A percentile compares a stretch with the other conserved stretches of the same genome.
Conservation (phyloP, 257 asterid species). For the Fraxinus quadrangulata region DNA sequence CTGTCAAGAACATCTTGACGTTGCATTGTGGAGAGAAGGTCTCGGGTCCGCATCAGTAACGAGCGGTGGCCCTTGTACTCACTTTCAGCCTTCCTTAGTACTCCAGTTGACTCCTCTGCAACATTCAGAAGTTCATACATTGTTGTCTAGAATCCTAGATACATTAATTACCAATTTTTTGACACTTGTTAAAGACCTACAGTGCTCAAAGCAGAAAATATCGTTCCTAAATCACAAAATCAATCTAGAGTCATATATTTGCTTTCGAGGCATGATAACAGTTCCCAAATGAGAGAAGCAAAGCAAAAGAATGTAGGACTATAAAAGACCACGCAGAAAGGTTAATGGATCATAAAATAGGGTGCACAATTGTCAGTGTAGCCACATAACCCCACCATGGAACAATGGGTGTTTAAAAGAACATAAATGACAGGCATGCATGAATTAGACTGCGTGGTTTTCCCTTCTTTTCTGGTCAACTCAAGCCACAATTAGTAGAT, state of each 20-base stretch:
- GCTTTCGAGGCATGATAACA: not conserved
- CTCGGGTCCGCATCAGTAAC: conserved; percentile 71
- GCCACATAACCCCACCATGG: no score
- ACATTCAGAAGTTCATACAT: conserved; percentile 26
- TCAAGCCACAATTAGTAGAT: no score
- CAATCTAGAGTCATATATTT: not conserved
- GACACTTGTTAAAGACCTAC: not conserved
- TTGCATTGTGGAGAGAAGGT: conserved; percentile 88
- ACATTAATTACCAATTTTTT: not conserved
- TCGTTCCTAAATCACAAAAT: not conserved
- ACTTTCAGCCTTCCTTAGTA: conserved; percentile 76
- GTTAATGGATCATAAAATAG: no score
- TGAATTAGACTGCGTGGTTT: no score
- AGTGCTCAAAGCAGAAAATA: not conserved
- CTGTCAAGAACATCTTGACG: conserved; percentile 92
- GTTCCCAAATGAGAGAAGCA: no score
- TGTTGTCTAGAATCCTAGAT: not conserved
- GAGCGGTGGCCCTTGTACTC: conserved; percentile 95
- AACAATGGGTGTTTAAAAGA: no score
- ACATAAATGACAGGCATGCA: no score
- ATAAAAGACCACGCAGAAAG: no score
- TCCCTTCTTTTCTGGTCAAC: no score
- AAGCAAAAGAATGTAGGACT: no score
- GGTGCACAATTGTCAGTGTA: no score
- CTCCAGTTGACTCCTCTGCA: conserved; percentile 88